phyloP scores from a whole-genome alignment of 768 basidiomycete genomes.

The Suillus subaureus region DNA sequence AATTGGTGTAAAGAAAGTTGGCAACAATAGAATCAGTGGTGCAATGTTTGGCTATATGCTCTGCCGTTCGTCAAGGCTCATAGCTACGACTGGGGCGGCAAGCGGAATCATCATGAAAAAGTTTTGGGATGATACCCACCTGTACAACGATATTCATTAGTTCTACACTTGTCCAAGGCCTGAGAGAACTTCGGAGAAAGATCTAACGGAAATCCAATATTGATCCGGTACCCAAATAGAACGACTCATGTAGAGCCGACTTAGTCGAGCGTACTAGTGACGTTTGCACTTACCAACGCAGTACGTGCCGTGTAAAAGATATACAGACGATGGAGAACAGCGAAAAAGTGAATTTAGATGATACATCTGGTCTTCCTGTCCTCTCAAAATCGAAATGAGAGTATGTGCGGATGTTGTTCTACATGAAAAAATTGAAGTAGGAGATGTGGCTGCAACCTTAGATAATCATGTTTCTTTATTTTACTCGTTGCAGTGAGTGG shows the following conservation, averaged over 20 bases:
- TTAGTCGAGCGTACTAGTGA: constrained; percentile 28
- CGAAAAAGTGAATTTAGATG: constrained; percentile 42
- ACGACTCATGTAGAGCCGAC: constrained; percentile 25
- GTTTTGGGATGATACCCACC: constrained; percentile 32
- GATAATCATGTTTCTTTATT: constrained; percentile 16
- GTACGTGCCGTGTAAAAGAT: constrained; percentile 68
- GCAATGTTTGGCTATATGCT: constrained; percentile 69
- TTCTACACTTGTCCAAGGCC: constrained; percentile 58
- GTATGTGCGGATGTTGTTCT: constrained; percentile 33
- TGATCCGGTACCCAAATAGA: constrained; percentile 49
- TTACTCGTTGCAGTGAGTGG: constrained; percentile 12
- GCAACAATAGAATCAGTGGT: constrained; percentile 48
- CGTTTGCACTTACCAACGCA: constrained; percentile 56
- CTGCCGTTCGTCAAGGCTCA: constrained; percentile 62
- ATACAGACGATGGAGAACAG: constrained; percentile 77
- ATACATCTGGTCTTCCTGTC: constrained; percentile 66
- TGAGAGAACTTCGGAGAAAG: constrained; percentile 74
- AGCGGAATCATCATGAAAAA: constrained; percentile 55
- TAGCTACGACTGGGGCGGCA: constrained; percentile 79
- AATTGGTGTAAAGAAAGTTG: constrained; percentile 7
- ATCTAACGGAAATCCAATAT: constrained; percentile 66
- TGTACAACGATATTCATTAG: constrained; percentile 34
- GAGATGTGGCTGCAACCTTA: constrained; percentile 18
- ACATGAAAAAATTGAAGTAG: neutral
- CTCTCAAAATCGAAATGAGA: constrained; percentile 62